A percentile compares a stretch with the other conserved stretches of the same genome.
phyloP scores from a whole-genome alignment of 345 rosid species.

The Eucalyptus albens region DNA sequence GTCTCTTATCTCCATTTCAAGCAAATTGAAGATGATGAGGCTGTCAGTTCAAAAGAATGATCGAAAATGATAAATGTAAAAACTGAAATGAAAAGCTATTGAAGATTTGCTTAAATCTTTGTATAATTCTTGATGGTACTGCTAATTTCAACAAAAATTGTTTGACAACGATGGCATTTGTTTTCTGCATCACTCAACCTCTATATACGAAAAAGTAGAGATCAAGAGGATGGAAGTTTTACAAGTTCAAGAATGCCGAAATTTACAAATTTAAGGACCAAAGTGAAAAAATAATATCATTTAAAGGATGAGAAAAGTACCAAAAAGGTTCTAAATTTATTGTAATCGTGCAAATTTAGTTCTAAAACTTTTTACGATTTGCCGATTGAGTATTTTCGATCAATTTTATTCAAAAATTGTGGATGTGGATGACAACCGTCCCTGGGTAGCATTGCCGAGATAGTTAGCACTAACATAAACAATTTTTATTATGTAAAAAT shows the following conservation, averaged over 20 bases:
- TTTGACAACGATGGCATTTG: neutral
- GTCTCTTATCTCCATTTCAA: neutral
- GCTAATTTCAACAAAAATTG: neutral
- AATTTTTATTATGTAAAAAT: too few species aligned
- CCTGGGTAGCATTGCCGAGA: too few species aligned
- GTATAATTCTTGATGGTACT: neutral
- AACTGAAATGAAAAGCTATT: neutral
- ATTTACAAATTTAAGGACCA: neutral
- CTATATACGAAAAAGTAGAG: neutral
- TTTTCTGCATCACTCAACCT: neutral
- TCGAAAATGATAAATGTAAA: neutral
- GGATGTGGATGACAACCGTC: too few species aligned
- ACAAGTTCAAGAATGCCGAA: neutral
- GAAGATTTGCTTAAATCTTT: neutral
- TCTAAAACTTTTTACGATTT: too few species aligned
- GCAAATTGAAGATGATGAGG: neutral
- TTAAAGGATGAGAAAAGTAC: too few species aligned
- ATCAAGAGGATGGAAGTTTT: neutral
- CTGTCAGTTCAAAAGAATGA: neutral
- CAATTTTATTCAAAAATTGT: too few species aligned
- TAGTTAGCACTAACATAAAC: too few species aligned
- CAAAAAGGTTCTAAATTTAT: too few species aligned
- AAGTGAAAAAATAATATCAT: too few species aligned
- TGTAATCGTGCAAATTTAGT: too few species aligned
- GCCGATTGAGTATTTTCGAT: rapidly evolving